Base-by-base conservation (phyloP, 805 yeast species). In the Kluyveromyces wickerhamii region DNA sequence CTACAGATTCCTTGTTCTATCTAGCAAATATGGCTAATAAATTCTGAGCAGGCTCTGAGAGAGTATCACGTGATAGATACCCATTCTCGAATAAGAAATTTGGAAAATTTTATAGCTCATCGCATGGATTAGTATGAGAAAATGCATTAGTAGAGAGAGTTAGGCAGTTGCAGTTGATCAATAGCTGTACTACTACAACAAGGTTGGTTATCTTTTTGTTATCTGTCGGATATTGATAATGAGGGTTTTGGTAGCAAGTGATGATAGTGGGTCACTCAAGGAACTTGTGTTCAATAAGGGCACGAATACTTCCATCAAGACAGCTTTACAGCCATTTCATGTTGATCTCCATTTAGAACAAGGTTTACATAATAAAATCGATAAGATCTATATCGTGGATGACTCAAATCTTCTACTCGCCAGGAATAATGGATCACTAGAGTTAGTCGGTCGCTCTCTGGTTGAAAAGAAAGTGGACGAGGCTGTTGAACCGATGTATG, bases 281-380 rank as follows among this genome's bases (percentile, higher is more conserved):
- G 86, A 78, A 50, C 62, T 84, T 7, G 49, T 67, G 4, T 85
- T 86, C 46, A 53, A 62, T 13, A 62, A 68, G 34, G 89, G 88
- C 0, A 79, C 89, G 0, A 94, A 88, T 49, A 86, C 95, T 3
- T 81, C 95, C 5, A 64, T 67, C 27, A 76, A 79, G 49, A 71
- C 71, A 21, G 79, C 80, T 0, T 57, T 63, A 9, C 83, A 79
- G 50, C 94, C 94, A 1, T 67, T 64, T 33, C 59, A 72, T 14
- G 64, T 79, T 9, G 65, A 60, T 29, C 60, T 68, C 16, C 64
- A 66, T 34, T 58, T 67, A 31, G 52, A 57, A 5, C 57, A 64
- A 31, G 74, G 72, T 4, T 46, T 66, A 4, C 54, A 50, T 26
- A 59, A 52, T 24, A 57, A 60, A 34, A 61, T 68, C 19, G 62